Conservation (phyloP, 2,329 filamentous ascomycete species). For the Ceratocystis diversiconidia region DNA sequence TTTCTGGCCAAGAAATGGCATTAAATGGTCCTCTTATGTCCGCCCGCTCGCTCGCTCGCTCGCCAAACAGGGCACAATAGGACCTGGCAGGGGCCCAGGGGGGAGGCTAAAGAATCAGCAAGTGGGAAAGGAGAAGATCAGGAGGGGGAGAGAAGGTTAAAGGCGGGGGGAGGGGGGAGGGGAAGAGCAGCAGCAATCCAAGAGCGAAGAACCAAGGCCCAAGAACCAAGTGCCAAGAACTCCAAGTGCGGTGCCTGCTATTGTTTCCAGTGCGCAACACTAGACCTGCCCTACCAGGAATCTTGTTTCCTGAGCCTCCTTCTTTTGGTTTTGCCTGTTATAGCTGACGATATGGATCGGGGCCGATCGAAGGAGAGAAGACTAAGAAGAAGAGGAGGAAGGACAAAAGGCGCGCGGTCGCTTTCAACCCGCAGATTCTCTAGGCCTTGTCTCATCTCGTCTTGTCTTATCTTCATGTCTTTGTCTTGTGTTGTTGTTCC, state of each 20-base stretch:
- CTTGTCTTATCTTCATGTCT: too few relatives aligned
- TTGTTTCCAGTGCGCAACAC: background rate
- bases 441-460: too few relatives aligned
- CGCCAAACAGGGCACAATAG: background rate
- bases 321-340: background rate
- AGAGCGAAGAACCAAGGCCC: too few relatives aligned
- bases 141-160: background rate
- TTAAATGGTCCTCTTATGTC: slow-evolving; percentile 2
- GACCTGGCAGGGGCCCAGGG: too few relatives aligned
- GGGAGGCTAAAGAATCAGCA: background rate
- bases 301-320: background rate
- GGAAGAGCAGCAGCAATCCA: background rate
- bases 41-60: background rate
- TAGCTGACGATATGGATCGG: too few relatives aligned
- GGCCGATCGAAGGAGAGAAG: too few relatives aligned
- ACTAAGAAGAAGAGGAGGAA: too few relatives aligned
- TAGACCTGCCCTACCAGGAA: background rate
- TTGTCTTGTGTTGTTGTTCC: too few relatives aligned
- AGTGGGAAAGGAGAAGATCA: background rate
- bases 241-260: background rate
- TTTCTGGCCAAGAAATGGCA: slow-evolving; percentile 1
- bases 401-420: too few relatives aligned
- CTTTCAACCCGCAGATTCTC: too few relatives aligned
- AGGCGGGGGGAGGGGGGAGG: background rate
- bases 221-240: too few relatives aligned